Conservation (phyloP, 768 basidiomycete genomes). For the Rhizopogon sp. region DNA sequence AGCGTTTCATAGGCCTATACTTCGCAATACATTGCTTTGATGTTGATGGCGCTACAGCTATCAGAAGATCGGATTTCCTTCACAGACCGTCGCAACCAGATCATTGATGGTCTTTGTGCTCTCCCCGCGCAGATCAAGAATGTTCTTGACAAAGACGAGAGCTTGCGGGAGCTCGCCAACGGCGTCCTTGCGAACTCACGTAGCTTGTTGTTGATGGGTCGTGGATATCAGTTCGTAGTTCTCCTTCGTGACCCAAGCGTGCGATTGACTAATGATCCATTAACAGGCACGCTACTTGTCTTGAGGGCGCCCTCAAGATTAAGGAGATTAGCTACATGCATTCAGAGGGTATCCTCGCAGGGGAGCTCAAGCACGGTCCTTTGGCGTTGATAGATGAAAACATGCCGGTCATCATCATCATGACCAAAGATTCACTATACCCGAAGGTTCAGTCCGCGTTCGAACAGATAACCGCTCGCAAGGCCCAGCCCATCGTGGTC, state of each 20-base stretch:
- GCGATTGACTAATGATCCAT: neutral
- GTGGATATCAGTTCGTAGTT: constrained; percentile 86
- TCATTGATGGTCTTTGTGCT: constrained; percentile 90
- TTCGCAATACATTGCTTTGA: constrained; percentile 95
- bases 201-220: constrained; percentile 92
- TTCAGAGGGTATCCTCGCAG: constrained; percentile 81
- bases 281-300: constrained; percentile 83
- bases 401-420: constrained; percentile 98
- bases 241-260: neutral
- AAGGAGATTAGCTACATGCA: constrained; percentile 92
- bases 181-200: constrained; percentile 73
- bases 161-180: constrained; percentile 78
- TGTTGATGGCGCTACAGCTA: constrained; percentile 98
- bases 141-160: constrained; percentile 75
- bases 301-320: constrained; percentile 98
- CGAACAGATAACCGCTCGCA: constrained; percentile 94
- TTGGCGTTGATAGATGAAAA: constrained; percentile 97
- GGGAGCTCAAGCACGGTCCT: constrained; percentile 98
- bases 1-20: constrained; percentile 73
- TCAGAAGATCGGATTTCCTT: constrained; percentile 96
- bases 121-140: constrained; percentile 86
- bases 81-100: constrained; percentile 83
- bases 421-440: constrained; percentile 98
- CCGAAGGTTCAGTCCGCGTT: constrained; percentile 98
- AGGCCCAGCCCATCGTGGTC: constrained; percentile 91